A percentile compares a stretch with the other conserved stretches of the same genome.
phyloP scores from a whole-genome alignment of 345 rosid genomes.

The Euclidium syriacum region DNA sequence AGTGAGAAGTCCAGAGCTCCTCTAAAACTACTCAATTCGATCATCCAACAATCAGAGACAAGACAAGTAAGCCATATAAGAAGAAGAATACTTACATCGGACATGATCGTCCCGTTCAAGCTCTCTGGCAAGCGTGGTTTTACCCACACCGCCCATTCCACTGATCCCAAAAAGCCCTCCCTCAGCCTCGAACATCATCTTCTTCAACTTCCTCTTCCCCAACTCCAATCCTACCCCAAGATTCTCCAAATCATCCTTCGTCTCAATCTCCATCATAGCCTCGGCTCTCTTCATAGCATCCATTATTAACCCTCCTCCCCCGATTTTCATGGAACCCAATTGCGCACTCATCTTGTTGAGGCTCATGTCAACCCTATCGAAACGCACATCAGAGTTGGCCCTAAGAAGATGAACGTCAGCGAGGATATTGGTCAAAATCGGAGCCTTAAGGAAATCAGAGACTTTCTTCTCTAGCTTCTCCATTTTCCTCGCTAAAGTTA shows the following conservation, averaged over 20 bases:
- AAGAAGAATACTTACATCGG: conserved; percentile 34
- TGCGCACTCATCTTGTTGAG: conserved; percentile 38
- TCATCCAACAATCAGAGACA: neutral
- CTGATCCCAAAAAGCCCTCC: conserved; percentile 52
- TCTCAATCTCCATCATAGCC: too few species aligned
- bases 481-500: conserved; percentile 52
- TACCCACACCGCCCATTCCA: conserved; percentile 77
- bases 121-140: conserved; percentile 64
- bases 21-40: neutral
- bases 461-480: conserved; percentile 52
- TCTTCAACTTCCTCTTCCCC: too few species aligned
- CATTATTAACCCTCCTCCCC: conserved; percentile 49
- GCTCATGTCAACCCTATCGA: conserved; percentile 44
- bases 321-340: conserved; percentile 50
- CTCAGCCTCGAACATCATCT: too few species aligned
- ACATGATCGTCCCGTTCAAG: conserved; percentile 49
- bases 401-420: too few species aligned
- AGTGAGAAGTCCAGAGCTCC: too few species aligned
- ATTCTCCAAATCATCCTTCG: too few species aligned
- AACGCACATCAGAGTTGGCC: conserved; percentile 38
- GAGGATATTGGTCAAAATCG: conserved; percentile 42
- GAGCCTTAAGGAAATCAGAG: conserved; percentile 31
- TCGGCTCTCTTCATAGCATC: too few species aligned
- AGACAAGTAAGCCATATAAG: neutral
- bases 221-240: too few species aligned